Evolutionary conservation across 2,329 filamentous ascomycete genomes (phyloP).

Genomic region (Alternaria sp.): DNA sequence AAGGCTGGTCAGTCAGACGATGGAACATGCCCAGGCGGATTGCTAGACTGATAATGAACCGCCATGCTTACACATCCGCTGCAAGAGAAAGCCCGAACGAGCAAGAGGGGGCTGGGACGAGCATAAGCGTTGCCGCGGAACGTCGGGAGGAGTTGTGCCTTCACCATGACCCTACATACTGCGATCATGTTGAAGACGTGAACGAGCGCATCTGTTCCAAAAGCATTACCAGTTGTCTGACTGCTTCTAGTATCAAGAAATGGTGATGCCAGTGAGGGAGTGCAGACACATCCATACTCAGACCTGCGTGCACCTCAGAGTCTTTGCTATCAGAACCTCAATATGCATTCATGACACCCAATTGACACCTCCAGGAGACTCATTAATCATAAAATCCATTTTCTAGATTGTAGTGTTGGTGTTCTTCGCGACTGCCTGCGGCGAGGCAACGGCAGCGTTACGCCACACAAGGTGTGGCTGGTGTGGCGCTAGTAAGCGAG

Average conservation of each 20-base stretch:
- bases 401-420: not conserved
- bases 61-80: conserved; percentile 1
- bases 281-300: not conserved
- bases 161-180: not conserved
- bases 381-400: too few relatives aligned
- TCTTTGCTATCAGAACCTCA: not conserved
- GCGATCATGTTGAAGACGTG: not conserved
- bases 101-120: not conserved
- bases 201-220: not conserved
- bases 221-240: not conserved
- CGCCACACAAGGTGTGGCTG: conserved; percentile 1
- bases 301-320: not conserved
- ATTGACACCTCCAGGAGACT: not conserved
- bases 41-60: not conserved
- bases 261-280: not conserved
- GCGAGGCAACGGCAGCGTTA: not conserved
- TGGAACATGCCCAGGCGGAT: not conserved
- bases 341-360: not conserved
- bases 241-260: not conserved
- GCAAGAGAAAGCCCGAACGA: not conserved
- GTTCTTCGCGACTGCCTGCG: not conserved
- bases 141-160: not conserved
- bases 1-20: not conserved
- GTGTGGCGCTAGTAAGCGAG: conserved; percentile 6
- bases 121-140: not conserved